These are phyloP conservation scores for Clonostachys sp. DNA, from an alignment of 2,329 filamentous ascomycete genomes.

Conservation along the genomic window DNA sequence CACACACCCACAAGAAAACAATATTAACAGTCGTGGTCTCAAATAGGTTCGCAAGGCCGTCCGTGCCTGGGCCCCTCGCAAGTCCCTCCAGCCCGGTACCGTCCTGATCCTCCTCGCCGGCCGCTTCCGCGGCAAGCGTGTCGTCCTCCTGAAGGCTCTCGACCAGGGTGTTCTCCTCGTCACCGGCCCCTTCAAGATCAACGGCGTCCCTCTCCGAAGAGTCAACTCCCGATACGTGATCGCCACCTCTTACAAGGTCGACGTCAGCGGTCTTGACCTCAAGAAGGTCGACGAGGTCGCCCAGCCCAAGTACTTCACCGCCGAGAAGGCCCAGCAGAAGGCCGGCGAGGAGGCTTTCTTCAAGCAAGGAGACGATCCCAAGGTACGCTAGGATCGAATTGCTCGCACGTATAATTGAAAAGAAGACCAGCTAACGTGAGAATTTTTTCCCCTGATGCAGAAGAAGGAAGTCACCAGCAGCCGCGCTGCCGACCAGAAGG, in stretches of 20 bases:
- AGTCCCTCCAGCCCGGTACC: constrained; percentile 88
- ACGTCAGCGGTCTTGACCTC: constrained; percentile 79
- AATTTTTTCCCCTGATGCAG: constrained; percentile 40
- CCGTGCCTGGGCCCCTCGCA: constrained; percentile 81
- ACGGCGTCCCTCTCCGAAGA: constrained; percentile 94
- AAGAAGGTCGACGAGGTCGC: constrained; percentile 82
- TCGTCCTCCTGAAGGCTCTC: constrained; percentile 97
- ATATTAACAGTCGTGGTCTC: constrained; percentile 20
- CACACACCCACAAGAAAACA: not conserved
- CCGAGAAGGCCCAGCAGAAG: constrained; percentile 94
- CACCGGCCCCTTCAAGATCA: constrained; percentile 99
- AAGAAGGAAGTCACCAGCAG: constrained; percentile 95
- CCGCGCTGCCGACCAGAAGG: constrained; percentile 96
- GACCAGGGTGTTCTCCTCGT: constrained; percentile 97
- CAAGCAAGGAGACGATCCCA: constrained; percentile 96
- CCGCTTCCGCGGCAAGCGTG: constrained; percentile 99
- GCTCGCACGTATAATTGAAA: not conserved
- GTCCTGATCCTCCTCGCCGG: constrained; percentile 98
- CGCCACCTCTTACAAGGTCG: constrained; percentile 81
- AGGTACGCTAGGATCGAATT: constrained; percentile 56
- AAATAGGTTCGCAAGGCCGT: constrained; percentile 87
- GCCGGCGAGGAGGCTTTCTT: constrained; percentile 98
- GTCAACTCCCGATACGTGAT: constrained; percentile 94
- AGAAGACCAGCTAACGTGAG: constrained; percentile 23
- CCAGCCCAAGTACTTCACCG: constrained; percentile 87